phyloP scores from a whole-genome alignment of 2,329 filamentous ascomycete species.

The Alternaria infectoria region DNA sequence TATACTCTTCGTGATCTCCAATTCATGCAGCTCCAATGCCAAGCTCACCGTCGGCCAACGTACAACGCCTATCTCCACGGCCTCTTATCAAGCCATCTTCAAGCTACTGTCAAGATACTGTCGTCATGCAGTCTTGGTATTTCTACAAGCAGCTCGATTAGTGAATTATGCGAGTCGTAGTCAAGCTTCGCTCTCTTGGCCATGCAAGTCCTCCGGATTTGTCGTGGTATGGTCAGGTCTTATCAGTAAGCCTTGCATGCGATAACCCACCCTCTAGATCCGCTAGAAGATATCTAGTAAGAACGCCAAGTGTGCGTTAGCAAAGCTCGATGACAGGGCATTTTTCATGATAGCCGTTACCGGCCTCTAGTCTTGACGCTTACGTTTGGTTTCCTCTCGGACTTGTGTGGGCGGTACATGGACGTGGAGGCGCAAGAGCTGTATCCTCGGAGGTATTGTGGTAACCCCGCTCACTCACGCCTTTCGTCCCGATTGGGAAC shows the following conservation, averaged over 20 bases:
- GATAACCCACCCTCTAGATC: slow-evolving; percentile 5
- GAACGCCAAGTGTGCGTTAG: slow-evolving; percentile 2
- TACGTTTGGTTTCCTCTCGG: not conserved
- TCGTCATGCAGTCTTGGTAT: slow-evolving; percentile 10
- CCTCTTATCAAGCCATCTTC: slow-evolving; percentile 10
- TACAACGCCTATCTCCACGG: slow-evolving; percentile 9
- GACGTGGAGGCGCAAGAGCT: not conserved
- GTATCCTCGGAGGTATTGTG: not conserved
- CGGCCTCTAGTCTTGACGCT: not conserved
- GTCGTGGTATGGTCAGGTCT: slow-evolving; percentile 2
- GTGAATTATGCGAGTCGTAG: not conserved
- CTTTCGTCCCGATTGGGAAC: not conserved
- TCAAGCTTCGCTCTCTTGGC: slow-evolving; percentile 1
- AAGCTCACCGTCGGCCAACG: slow-evolving; percentile 2
- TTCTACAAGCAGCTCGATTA: not conserved
- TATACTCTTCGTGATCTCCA: not conserved
- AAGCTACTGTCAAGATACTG: slow-evolving; percentile 2
- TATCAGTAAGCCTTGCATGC: slow-evolving; percentile 17
- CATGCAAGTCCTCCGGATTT: not conserved
- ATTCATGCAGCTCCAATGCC: not conserved
- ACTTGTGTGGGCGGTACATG: not conserved
- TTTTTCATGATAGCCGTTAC: not conserved
- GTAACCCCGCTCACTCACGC: slow-evolving; percentile 1
- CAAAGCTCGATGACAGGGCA: not conserved
- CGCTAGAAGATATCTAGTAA: slow-evolving; percentile 11